These are phyloP conservation scores for Neoboletus magnificus DNA, from an alignment of 768 basidiomycete species.

Conservation along the genomic window DNA sequence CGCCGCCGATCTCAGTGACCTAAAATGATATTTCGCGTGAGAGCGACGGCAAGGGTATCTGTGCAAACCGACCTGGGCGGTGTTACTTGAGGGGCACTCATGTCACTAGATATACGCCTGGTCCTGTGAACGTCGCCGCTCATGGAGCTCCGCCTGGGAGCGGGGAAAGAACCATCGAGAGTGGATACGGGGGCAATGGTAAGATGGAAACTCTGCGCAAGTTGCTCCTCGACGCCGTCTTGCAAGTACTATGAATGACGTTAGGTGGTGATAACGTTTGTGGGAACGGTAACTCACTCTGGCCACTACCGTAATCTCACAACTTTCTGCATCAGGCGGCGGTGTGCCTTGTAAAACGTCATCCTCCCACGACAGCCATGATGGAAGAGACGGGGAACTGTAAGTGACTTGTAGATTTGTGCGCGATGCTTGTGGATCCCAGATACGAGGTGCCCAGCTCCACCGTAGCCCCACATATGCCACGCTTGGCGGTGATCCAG, in stretches of 20 bases:
- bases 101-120: constrained; percentile 42
- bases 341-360: constrained; percentile 82
- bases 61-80: constrained; percentile 26
- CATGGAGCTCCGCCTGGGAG: constrained; percentile 47
- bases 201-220: constrained; percentile 65
- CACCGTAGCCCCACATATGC: constrained; percentile 81
- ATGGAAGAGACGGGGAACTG: constrained; percentile 74
- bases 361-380: constrained; percentile 87
- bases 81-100: constrained; percentile 32
- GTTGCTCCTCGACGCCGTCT: constrained; percentile 70
- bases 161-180: constrained; percentile 42
- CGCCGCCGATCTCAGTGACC: constrained; percentile 33
- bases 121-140: constrained; percentile 41
- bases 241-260: constrained; percentile 44
- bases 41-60: neutral
- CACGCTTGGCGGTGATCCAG: constrained; percentile 75
- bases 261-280: constrained; percentile 6
- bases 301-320: constrained; percentile 72
- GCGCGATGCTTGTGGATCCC: constrained; percentile 93
- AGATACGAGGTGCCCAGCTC: constrained; percentile 90
- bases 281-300: constrained; percentile 47
- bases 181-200: constrained; percentile 66
- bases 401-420: constrained; percentile 76
- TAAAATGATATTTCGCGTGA: constrained; percentile 11
- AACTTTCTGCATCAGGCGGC: constrained; percentile 68